Conservation (phyloP, 345 rosid species). For the Bruguiera gymnorhiza region DNA sequence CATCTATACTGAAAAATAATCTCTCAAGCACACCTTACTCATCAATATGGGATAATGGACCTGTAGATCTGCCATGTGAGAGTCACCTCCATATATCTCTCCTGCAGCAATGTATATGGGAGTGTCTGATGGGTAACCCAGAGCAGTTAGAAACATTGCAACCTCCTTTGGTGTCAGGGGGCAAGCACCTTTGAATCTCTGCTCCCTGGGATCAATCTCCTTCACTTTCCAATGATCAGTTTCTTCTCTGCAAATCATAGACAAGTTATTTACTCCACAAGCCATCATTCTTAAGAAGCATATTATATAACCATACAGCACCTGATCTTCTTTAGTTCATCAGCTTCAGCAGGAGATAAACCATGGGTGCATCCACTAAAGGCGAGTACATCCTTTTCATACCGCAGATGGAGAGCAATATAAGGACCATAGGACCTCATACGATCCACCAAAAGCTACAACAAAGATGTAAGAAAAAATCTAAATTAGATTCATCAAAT, state of each 20-base stretch:
- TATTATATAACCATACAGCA: slow-evolving; percentile 14
- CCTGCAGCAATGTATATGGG: slow-evolving; percentile 91
- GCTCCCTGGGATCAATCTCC: slow-evolving; percentile 70
- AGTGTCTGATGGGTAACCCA: slow-evolving; percentile 72
- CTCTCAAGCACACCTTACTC: slow-evolving; percentile 57
- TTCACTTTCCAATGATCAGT: slow-evolving; percentile 83
- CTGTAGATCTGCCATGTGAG: slow-evolving; percentile 54
- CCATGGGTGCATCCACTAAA: slow-evolving; percentile 86
- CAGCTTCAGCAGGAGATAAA: slow-evolving; percentile 68
- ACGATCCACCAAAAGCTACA: slow-evolving; percentile 72
- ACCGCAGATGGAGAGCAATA: slow-evolving; percentile 78
- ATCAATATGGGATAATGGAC: slow-evolving; percentile 63
- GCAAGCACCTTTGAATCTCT: slow-evolving; percentile 79
- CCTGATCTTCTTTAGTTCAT: slow-evolving; percentile 78
- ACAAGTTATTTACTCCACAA: slow-evolving; percentile 1
- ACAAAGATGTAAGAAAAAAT: slow-evolving; percentile 10
- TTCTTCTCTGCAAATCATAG: slow-evolving; percentile 56
- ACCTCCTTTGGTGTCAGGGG: slow-evolving; percentile 90
- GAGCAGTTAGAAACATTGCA: slow-evolving; percentile 68
- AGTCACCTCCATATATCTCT: slow-evolving; percentile 80
- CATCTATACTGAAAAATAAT: slow-evolving; percentile 1
- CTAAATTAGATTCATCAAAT: slow-evolving; percentile 1
- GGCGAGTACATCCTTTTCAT: slow-evolving; percentile 88
- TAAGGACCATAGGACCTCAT: slow-evolving; percentile 81
- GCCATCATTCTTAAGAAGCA: not conserved